Percentiles rank a stretch among this genome's conserved stretches.
These are phyloP conservation scores for Pyrenopolyporus hunteri DNA, from an alignment of 495 filamentous ascomycete species.

Conservation along the genomic window DNA sequence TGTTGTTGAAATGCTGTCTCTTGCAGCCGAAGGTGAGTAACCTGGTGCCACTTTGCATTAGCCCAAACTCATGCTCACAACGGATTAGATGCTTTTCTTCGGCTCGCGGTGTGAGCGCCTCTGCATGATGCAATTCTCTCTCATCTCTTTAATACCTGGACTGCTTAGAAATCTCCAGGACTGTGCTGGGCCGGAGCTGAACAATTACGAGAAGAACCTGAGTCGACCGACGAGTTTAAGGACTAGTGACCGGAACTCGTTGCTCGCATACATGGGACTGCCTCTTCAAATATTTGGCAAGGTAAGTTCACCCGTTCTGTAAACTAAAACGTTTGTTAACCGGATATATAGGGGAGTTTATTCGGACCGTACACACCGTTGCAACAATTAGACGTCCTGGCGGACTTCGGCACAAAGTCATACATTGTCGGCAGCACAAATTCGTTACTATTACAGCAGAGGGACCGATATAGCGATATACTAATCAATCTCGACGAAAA, in stretches of 20 bases:
- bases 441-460: slow-evolving; percentile 89
- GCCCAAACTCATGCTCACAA: slow-evolving; percentile 4
- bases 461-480: slow-evolving; percentile 96
- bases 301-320: slow-evolving; percentile 50
- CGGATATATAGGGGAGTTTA: slow-evolving; percentile 71
- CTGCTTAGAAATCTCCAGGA: slow-evolving; percentile 86
- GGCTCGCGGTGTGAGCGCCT: slow-evolving; percentile 90
- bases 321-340: slow-evolving; percentile 12
- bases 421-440: slow-evolving; percentile 98
- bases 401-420: slow-evolving; percentile 93
- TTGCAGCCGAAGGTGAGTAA: slow-evolving; percentile 86
- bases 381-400: slow-evolving; percentile 92
- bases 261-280: slow-evolving; percentile 92
- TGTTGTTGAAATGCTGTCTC: slow-evolving; percentile 90
- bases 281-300: slow-evolving; percentile 96
- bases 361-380: slow-evolving; percentile 97
- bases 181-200: slow-evolving; percentile 87
- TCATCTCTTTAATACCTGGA: slow-evolving; percentile 92
- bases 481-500: slow-evolving; percentile 95
- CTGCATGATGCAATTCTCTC: slow-evolving; percentile 97
- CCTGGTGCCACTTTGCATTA: background rate
- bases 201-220: slow-evolving; percentile 78
- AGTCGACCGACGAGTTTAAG: slow-evolving; percentile 81
- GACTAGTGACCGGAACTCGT: slow-evolving; percentile 88
- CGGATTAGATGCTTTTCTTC: slow-evolving; percentile 91